phyloP scores from a whole-genome alignment of 805 yeast genomes.

The Zygoascus flipseniorum region DNA sequence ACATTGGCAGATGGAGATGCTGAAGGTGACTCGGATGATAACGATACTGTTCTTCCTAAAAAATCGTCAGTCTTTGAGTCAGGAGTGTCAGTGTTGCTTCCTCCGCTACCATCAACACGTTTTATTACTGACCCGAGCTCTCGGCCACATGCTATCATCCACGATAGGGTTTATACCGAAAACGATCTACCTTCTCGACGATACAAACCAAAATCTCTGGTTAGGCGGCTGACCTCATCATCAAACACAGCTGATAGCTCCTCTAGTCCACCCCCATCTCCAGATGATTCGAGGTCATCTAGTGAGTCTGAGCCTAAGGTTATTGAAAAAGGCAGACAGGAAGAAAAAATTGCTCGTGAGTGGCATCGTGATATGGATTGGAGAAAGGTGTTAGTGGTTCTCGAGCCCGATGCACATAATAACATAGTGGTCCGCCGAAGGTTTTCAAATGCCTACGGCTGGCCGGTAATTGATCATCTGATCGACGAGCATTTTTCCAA shows the following conservation, averaged over 20 bases:
- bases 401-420: constrained; percentile 92
- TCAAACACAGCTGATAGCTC: not conserved
- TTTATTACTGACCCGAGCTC: constrained; percentile 60
- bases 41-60: constrained; percentile 31
- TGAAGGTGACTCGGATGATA: constrained; percentile 15
- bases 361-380: constrained; percentile 82
- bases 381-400: constrained; percentile 82
- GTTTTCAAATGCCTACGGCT: constrained; percentile 90
- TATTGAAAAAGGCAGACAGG: constrained; percentile 35
- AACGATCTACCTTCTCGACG: constrained; percentile 55
- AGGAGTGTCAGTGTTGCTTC: constrained; percentile 66
- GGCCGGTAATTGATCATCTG: constrained; percentile 84
- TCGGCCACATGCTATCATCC: constrained; percentile 63
- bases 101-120: constrained; percentile 67
- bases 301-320: constrained; percentile 1
- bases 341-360: constrained; percentile 77
- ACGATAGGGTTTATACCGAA: constrained; percentile 68
- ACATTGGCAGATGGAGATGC: constrained; percentile 11
- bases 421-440: constrained; percentile 82
- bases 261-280: not conserved
- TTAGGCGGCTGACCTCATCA: not conserved
- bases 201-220: constrained; percentile 13
- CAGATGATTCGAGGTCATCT: not conserved
- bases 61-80: constrained; percentile 71
- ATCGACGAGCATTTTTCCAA: constrained; percentile 52